A percentile compares a stretch with the other conserved stretches of the same genome.
Conservation (phyloP, 2,329 filamentous ascomycete genomes). For the Talaromyces sp. region DNA sequence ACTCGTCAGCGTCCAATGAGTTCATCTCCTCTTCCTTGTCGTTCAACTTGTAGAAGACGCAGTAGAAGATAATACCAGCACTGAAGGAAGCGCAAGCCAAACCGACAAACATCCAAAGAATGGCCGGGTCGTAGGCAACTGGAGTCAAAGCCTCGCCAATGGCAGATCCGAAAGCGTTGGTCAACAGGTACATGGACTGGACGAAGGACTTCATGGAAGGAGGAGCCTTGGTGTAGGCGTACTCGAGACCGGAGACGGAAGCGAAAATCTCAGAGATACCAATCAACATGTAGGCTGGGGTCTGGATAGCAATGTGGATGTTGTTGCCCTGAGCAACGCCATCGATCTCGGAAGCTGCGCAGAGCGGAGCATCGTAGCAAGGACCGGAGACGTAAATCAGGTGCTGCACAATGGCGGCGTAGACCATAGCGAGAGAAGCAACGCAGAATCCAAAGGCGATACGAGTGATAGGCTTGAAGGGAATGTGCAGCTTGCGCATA, state of each 20-base stretch:
- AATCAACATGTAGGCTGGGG: constrained; percentile 42
- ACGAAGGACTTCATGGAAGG: constrained; percentile 62
- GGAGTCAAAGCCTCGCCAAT: constrained; percentile 60
- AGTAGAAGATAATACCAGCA: constrained; percentile 45
- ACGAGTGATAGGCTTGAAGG: constrained; percentile 70
- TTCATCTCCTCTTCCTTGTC: constrained; percentile 48
- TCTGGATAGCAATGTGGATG: constrained; percentile 42
- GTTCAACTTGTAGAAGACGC: constrained; percentile 46
- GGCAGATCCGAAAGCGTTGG: constrained; percentile 52
- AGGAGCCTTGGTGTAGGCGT: constrained; percentile 69
- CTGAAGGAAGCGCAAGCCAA: constrained; percentile 46
- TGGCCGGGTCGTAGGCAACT: constrained; percentile 57
- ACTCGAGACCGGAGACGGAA: constrained; percentile 65
- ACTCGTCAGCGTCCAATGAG: constrained; percentile 37
- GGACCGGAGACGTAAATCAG: constrained; percentile 51
- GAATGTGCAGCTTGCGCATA: constrained; percentile 58
- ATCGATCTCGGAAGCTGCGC: constrained; percentile 26
- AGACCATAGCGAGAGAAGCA: constrained; percentile 58
- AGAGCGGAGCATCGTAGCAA: constrained; percentile 43
- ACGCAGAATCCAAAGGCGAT: constrained; percentile 67
- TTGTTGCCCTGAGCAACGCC: constrained; percentile 33
- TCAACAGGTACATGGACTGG: constrained; percentile 50
- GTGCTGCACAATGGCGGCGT: constrained; percentile 54
- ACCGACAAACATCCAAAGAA: constrained; percentile 62
- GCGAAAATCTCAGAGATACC: constrained; percentile 54